phyloP scores from a whole-genome alignment of 176 grass and related monocot genomes.

The Canna indica region DNA sequence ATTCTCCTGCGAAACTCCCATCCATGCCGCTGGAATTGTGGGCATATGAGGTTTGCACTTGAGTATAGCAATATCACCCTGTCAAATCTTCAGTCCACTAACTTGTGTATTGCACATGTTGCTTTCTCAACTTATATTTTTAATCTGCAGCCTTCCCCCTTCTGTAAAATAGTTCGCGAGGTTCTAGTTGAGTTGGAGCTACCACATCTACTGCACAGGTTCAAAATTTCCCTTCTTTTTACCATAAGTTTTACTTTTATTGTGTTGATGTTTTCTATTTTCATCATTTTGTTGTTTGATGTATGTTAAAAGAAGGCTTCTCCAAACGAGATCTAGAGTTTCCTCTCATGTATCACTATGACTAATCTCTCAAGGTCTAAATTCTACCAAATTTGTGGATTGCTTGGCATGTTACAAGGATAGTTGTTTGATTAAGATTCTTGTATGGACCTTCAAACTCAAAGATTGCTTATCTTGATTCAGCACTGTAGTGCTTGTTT shows the following conservation, averaged over 20 bases:
- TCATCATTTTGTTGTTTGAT: background rate
- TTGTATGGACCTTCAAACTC: too few species aligned
- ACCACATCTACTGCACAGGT: slow-evolving; percentile 84
- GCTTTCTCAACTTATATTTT: background rate
- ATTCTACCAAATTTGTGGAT: background rate
- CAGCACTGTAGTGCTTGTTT: too few species aligned
- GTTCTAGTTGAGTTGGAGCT: slow-evolving; percentile 82
- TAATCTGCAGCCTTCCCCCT: slow-evolving; percentile 60
- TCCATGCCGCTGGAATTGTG: slow-evolving; percentile 69
- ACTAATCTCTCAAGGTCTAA: background rate
- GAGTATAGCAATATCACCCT: background rate
- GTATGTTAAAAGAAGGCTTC: background rate
- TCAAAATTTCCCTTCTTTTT: background rate
- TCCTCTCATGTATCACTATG: too few species aligned
- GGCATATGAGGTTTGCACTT: slow-evolving; percentile 70
- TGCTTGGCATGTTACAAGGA: background rate
- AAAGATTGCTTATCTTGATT: too few species aligned
- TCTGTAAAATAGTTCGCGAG: slow-evolving; percentile 83
- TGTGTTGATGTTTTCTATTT: background rate
- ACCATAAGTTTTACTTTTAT: background rate
- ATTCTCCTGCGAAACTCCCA: slow-evolving; percentile 63
- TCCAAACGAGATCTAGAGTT: too few species aligned
- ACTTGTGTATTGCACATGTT: background rate
- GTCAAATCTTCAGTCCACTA: background rate
- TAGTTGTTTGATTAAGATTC: too few species aligned